phyloP scores from a whole-genome alignment of 495 filamentous ascomycete species.

The Delitschia confertaspora region DNA sequence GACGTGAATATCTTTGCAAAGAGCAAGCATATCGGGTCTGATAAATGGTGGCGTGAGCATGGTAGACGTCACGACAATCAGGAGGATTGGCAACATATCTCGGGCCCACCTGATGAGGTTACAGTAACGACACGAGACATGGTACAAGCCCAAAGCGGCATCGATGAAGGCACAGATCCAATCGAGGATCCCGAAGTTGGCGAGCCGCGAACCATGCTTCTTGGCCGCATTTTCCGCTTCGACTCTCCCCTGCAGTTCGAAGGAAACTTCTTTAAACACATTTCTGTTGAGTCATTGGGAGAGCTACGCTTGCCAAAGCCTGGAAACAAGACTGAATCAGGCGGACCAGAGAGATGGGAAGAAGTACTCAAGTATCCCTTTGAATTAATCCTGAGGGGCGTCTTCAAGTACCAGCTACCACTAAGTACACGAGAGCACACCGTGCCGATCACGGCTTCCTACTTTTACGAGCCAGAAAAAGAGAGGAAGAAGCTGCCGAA shows the following conservation, averaged over 20 bases:
- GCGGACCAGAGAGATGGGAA: slow-evolving; percentile 87
- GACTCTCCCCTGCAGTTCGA: slow-evolving; percentile 83
- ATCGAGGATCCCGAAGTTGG: slow-evolving; percentile 51
- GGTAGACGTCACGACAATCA: slow-evolving; percentile 33
- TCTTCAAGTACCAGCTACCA: slow-evolving; percentile 81
- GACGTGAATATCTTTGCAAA: slow-evolving; percentile 91
- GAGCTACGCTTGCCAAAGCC: slow-evolving; percentile 73
- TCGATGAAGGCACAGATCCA: slow-evolving; percentile 66
- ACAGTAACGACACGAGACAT: background rate
- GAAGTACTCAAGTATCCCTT: slow-evolving; percentile 83
- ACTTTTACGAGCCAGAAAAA: slow-evolving; percentile 21
- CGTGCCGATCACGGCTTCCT: slow-evolving; percentile 13
- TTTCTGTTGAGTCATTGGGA: slow-evolving; percentile 58
- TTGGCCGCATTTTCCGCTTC: slow-evolving; percentile 78
- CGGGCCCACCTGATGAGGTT: background rate
- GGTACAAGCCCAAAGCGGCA: slow-evolving; percentile 27
- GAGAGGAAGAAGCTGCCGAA: slow-evolving; percentile 21
- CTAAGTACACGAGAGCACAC: slow-evolving; percentile 41
- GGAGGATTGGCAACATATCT: slow-evolving; percentile 17
- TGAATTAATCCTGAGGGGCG: slow-evolving; percentile 79
- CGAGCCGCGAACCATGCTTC: slow-evolving; percentile 72
- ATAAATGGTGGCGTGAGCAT: slow-evolving; percentile 63
- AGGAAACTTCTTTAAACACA: slow-evolving; percentile 68
- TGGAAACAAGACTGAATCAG: slow-evolving; percentile 79
- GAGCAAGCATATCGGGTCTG: slow-evolving; percentile 71